Evolutionary conservation across 768 basidiomycete genomes (phyloP), one percentile per base, ranked within the genome.

Genomic region (Tulasnella sp.): DNA sequence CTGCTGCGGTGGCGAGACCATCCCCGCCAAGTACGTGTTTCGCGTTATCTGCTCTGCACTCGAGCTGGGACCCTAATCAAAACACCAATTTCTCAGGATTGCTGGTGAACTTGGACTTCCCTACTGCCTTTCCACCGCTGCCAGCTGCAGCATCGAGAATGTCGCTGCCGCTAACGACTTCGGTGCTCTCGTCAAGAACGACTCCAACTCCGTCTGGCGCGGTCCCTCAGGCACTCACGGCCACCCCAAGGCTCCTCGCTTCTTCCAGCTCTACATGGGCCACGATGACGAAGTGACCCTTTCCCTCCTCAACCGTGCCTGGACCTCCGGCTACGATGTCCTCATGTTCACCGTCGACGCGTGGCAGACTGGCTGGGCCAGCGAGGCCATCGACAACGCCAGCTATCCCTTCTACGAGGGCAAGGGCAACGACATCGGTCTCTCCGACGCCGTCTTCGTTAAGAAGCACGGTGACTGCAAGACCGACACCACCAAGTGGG

Each of bases 51-150:
- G 81, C n/a, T 36, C 37, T 7, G 1, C 9, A 9, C 25, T 11
- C 38, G 42, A 42, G 42, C 42, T 8, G 17, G 8, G 42, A 42
- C 17, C 42, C n/a, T 42, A 40, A 25, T 71, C 34, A 14, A 11
- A 9, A 71, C 49, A 25, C 38, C 71, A 89, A 1, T 85, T 88
- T 5, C 91, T 93, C 0, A 85, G 86, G 0, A 92, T 91, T 0
- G 92, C 89, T 0, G 85, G 82, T 9, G 88, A 85, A 17, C 83
- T 92, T 4, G 87, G 87, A 0, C 83, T 95, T 4, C 90, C 92
- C 0, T 90, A 87, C 80, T 89, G 91, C 78, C 86, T 96, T 82
- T 93, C 92, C 79, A 91, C 92, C 0, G 92, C 93, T 3, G 86
- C 91, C 1, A 85, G 87, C 37, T 88, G 91, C 34, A 87, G 89